Base-by-base conservation (phyloP, 257 asterid genomes). In the Primulina tabacum region DNA sequence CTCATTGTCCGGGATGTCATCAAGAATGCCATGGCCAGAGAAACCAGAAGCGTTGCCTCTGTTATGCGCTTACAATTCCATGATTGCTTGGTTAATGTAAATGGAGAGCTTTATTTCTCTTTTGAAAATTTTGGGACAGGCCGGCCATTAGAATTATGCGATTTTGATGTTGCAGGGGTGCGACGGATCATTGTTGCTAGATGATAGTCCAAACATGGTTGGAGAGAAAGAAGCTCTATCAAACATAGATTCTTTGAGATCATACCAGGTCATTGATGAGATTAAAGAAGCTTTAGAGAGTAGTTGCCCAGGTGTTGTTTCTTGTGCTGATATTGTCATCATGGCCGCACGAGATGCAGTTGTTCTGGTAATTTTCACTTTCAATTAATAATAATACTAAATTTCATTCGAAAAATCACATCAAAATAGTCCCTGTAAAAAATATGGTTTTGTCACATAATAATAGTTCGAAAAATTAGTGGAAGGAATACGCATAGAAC, bases 331-430 rank as follows among this genome's bases (percentile, higher is more conserved):
- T 80, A 80, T 93, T 68, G 17, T 93, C 1, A 78, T 90, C 84
- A 87, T 93, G 95, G 96, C 97, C 60, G 85, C 99, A 4, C 84
- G 99, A 79, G 97, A 94, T 82, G 99, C 97, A 50, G 96, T 91
- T 84, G 60, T 78, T 69, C 84, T 94, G 86, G 99, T 93, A 80
- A 62, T 11, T 33, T 33, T 28, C 30, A 28, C 30, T 28, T 28
- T 28, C 4, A 28, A 28, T 28, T 3, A 1, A 28, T 28, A 28
- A 28, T 28, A 2, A 2, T 28, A 28, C 30, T 2, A 2, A 28
- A 1, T 28, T 28, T 28, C 29, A 28, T 28, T 28, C 30, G 30
- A 28, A 28, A 28, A 28, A 28, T 28, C 30, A 28, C 30, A 28
- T 28, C 30, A 28, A 28, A 28, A 28, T 28, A 3, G 30, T 3